Percentiles rank a stretch among this genome's conserved stretches.
Evolutionary conservation across 2,329 filamentous ascomycete genomes (phyloP).

Genomic region (Aspergillus fumigatiaffinis): DNA sequence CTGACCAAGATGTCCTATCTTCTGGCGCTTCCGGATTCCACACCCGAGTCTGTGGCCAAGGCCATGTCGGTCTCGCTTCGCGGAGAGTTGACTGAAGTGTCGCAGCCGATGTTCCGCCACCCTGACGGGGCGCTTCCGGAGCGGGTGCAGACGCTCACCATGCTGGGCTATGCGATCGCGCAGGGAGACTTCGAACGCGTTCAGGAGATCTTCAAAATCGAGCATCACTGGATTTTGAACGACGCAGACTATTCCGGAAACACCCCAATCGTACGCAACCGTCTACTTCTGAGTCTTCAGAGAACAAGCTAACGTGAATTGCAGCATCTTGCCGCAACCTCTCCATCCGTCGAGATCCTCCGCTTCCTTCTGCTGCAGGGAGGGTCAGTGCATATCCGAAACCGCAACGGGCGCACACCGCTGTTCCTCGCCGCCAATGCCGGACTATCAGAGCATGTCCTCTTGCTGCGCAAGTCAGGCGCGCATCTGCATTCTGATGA

Average conservation of each 20-base stretch:
- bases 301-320: not conserved
- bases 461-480: constrained; percentile 52
- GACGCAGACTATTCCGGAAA: constrained; percentile 78
- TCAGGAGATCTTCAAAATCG: constrained; percentile 62
- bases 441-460: constrained; percentile 52
- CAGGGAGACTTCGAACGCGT: constrained; percentile 65
- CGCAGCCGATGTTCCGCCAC: constrained; percentile 70
- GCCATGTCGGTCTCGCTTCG: constrained; percentile 72
- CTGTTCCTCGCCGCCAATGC: constrained; percentile 58
- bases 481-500: constrained; percentile 59
- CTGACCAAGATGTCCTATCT: constrained; percentile 88
- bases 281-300: not conserved
- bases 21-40: constrained; percentile 64
- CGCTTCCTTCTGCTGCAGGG: constrained; percentile 54
- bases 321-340: constrained; percentile 56
- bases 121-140: constrained; percentile 57
- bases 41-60: constrained; percentile 61
- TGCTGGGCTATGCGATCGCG: constrained; percentile 75
- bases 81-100: constrained; percentile 79
- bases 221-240: constrained; percentile 66
- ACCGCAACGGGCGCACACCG: constrained; percentile 55
- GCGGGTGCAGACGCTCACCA: constrained; percentile 64
- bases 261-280: constrained; percentile 49
- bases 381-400: constrained; percentile 57
- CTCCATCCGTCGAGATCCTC: constrained; percentile 53